phyloP scores from a whole-genome alignment of 2,329 filamentous ascomycete species.

The Arachnopeziza araneosa region DNA sequence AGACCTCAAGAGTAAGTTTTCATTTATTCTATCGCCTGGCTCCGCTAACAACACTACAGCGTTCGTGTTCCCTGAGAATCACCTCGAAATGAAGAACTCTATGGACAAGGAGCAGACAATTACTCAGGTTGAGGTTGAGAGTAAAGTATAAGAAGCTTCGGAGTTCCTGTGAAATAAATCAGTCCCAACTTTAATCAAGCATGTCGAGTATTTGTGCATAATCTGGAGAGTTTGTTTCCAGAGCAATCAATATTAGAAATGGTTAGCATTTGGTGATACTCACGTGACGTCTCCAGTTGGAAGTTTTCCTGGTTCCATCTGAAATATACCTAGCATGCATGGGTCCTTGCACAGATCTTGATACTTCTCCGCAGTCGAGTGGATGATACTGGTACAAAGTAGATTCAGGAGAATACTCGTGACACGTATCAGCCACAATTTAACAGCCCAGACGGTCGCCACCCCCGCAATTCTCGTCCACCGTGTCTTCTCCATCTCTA shows the following conservation, averaged over 20 bases:
- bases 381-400: neutral
- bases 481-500: neutral
- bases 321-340: no score
- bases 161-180: neutral
- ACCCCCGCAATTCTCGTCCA: neutral
- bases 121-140: neutral
- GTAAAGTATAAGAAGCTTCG: neutral
- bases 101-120: neutral
- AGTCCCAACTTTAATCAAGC: neutral
- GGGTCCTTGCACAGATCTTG: no score
- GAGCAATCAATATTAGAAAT: no score
- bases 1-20: constrained; percentile 7
- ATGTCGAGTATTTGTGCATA: neutral
- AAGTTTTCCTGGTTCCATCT: neutral
- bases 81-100: neutral
- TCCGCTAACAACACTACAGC: neutral
- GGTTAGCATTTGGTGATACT: no score
- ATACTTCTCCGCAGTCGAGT: no score
- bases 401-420: neutral
- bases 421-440: neutral
- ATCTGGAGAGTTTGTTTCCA: neutral
- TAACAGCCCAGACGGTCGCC: no score
- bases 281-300: neutral
- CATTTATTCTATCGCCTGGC: neutral
- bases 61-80: neutral